A percentile compares a stretch with the other conserved stretches of the same genome.
Conservation (phyloP, 2,329 filamentous ascomycete genomes). For the Penicillium sp. region DNA sequence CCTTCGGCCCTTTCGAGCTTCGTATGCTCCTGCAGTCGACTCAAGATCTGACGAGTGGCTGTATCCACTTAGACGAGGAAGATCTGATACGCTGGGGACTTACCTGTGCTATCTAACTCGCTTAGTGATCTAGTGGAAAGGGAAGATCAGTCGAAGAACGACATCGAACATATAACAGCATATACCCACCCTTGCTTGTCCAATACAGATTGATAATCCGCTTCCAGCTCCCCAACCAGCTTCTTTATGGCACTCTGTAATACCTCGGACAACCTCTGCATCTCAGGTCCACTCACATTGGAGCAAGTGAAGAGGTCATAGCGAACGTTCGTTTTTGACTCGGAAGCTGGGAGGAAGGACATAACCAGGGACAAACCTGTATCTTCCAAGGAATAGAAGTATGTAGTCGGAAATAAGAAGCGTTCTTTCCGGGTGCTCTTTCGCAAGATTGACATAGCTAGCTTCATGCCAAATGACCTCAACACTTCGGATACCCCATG, state of each 20-base stretch:
- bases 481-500: constrained; percentile 1
- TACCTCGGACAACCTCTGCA: not conserved
- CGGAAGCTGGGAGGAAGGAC: constrained; percentile 27
- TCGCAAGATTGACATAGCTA: constrained; percentile 1
- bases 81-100: too few relatives aligned
- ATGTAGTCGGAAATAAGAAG: constrained; percentile 25
- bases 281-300: not conserved
- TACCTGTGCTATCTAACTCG: not conserved
- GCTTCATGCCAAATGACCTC: constrained; percentile 1
- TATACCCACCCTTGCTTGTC: constrained; percentile 6
- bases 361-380: constrained; percentile 23
- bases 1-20: constrained; percentile 25
- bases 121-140: not conserved
- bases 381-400: constrained; percentile 22
- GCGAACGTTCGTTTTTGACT: constrained; percentile 27
- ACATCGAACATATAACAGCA: too few relatives aligned
- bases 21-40: constrained; percentile 21
- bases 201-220: constrained; percentile 11
- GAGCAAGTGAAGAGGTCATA: constrained; percentile 29
- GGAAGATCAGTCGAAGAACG: not conserved
- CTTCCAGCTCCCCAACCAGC: constrained; percentile 12
- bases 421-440: not conserved
- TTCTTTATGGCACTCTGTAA: constrained; percentile 4
- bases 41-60: constrained; percentile 13
- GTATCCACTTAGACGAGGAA: not conserved